Percentiles rank a stretch among this genome's conserved stretches.
Conservation (phyloP, 305 asterid genomes). For the Fraxinus paxiana region DNA sequence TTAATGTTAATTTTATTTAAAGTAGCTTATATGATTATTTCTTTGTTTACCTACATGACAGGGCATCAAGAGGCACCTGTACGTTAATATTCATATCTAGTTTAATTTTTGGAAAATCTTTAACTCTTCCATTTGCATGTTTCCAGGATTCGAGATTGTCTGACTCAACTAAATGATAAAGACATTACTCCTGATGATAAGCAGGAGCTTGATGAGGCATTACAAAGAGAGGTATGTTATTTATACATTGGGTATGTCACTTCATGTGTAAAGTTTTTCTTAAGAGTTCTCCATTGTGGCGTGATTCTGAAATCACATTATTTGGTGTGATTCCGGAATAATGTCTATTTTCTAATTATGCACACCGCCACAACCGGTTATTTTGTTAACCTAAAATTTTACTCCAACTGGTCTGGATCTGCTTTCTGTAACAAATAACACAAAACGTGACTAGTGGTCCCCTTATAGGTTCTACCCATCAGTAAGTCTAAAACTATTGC, state of each 20-base stretch:
- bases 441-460: not conserved
- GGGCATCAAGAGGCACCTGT: not conserved
- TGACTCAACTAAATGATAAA: constrained; percentile 76
- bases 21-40: not conserved
- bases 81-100: not conserved
- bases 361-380: not conserved
- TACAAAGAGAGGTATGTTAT: constrained; percentile 72
- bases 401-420: not conserved
- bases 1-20: not conserved
- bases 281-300: constrained; percentile 58
- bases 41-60: not conserved
- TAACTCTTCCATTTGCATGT: constrained; percentile 7
- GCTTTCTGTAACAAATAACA: not conserved
- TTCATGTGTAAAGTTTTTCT: not conserved
- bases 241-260: not conserved
- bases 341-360: not conserved
- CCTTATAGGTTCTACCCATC: not conserved
- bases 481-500: not conserved
- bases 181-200: constrained; percentile 89
- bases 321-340: not conserved
- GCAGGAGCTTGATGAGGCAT: constrained; percentile 94
- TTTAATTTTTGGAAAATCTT: not conserved
- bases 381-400: not conserved
- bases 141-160: constrained; percentile 68
- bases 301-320: constrained; percentile 26